A percentile compares a stretch with the other conserved stretches of the same genome.
Conservation (phyloP, 805 yeast genomes). For the Starmerella kuoi region DNA sequence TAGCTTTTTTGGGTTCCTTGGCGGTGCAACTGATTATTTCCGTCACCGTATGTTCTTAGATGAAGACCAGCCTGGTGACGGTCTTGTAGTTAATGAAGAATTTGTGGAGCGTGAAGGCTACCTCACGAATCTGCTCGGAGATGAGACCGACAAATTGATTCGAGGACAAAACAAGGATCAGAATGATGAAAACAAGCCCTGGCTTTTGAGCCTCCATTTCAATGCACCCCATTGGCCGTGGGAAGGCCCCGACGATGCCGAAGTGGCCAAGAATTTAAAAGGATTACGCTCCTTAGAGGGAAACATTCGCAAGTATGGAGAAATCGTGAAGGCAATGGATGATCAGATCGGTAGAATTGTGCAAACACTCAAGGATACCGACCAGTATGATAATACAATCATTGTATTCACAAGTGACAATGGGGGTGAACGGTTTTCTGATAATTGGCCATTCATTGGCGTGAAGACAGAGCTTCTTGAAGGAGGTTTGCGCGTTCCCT, state of each 20-base stretch:
- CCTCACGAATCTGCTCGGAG: slow-evolving; percentile 22
- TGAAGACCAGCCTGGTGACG: slow-evolving; percentile 11
- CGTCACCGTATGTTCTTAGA: slow-evolving; percentile 15
- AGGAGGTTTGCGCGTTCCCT: slow-evolving; percentile 49
- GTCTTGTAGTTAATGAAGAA: slow-evolving; percentile 19
- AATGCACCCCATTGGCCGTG: slow-evolving; percentile 61
- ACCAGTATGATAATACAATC: slow-evolving; percentile 43
- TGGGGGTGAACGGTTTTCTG: slow-evolving; percentile 53
- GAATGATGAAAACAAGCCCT: too few relatives aligned
- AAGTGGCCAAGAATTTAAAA: slow-evolving; percentile 36
- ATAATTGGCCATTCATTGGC: slow-evolving; percentile 41
- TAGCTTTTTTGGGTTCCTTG: slow-evolving; percentile 21
- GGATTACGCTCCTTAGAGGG: slow-evolving; percentile 43
- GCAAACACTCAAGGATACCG: slow-evolving; percentile 32
- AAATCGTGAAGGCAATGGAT: slow-evolving; percentile 49
- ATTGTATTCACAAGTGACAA: slow-evolving; percentile 51
- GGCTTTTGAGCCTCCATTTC: slow-evolving; percentile 42
- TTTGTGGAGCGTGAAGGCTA: slow-evolving; percentile 21
- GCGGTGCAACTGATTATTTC: slow-evolving; percentile 22
- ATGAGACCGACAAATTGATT: slow-evolving; percentile 30
- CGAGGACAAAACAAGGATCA: slow-evolving; percentile 27
- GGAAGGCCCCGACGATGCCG: slow-evolving; percentile 41
- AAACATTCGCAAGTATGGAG: slow-evolving; percentile 43
- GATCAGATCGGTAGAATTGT: slow-evolving; percentile 40
- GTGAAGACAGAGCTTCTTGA: slow-evolving; percentile 48